These are phyloP conservation scores for Chaetomium strumarium DNA, from an alignment of 2,329 filamentous ascomycete species.

Conservation along the genomic window DNA sequence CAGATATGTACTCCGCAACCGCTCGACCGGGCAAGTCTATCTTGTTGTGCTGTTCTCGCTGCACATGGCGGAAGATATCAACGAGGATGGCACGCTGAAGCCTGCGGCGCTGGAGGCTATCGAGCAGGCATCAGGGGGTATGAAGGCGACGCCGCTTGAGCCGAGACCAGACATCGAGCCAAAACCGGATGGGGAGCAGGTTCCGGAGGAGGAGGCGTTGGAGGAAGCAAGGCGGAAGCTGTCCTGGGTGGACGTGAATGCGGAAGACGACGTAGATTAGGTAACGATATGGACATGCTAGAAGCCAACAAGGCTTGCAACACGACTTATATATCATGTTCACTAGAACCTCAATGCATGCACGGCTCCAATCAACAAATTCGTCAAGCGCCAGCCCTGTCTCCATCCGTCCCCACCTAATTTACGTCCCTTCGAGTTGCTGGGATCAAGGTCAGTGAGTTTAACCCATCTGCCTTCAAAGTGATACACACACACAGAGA, in stretches of 20 bases:
- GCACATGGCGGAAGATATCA: constrained; percentile 60
- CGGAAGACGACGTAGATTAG: constrained; percentile 43
- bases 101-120: constrained; percentile 31
- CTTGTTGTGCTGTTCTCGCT: constrained; percentile 78
- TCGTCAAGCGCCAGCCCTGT: neutral
- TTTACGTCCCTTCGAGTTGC: neutral
- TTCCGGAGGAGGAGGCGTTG: constrained; percentile 34
- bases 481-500: no score
- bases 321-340: neutral
- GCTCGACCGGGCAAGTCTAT: constrained; percentile 64
- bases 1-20: constrained; percentile 89
- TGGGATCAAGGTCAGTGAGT: neutral
- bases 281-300: neutral
- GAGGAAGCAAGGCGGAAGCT: constrained; percentile 36
- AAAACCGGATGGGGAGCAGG: constrained; percentile 21
- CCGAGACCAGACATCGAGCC: constrained; percentile 4
- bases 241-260: constrained; percentile 22
- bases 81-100: constrained; percentile 53
- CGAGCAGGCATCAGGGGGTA: constrained; percentile 15
- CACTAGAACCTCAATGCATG: neutral
- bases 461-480: neutral
- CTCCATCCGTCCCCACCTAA: neutral
- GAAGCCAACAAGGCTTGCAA: neutral
- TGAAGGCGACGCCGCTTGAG: constrained; percentile 28
- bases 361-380: neutral